Evolutionary conservation across 371 early-diverging fungal species (phyloP).

Genomic region (Circinella umbellata): DNA sequence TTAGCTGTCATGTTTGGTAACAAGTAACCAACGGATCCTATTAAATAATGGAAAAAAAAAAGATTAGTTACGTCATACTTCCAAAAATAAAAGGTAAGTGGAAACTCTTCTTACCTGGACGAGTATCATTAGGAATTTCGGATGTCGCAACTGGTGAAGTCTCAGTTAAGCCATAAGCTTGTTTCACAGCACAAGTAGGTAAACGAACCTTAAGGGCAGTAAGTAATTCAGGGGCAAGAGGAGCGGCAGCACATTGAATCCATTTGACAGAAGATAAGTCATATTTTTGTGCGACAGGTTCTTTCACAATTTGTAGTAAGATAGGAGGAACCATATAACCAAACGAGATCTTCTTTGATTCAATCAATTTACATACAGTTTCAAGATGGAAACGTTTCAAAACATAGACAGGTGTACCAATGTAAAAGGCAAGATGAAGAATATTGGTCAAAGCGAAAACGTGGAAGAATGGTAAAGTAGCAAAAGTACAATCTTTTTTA

Average conservation of each 20-base stretch:
- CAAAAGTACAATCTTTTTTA: slow-evolving; percentile 41
- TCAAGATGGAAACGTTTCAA: slow-evolving; percentile 71
- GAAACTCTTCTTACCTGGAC: slow-evolving; percentile 16
- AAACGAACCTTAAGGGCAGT: slow-evolving; percentile 44
- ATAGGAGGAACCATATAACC: slow-evolving; percentile 83
- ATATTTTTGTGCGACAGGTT: slow-evolving; percentile 66
- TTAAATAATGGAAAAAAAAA: background rate
- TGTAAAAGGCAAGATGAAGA: slow-evolving; percentile 32
- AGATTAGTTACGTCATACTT: background rate
- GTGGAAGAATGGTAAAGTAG: slow-evolving; percentile 83
- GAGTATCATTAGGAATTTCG: slow-evolving; percentile 16
- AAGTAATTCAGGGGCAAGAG: slow-evolving; percentile 66
- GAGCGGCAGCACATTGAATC: slow-evolving; percentile 82
- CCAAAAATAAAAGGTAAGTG: background rate
- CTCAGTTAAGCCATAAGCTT: slow-evolving; percentile 74
- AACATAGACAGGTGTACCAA: slow-evolving; percentile 52
- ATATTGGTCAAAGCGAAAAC: slow-evolving; percentile 46
- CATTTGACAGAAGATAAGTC: slow-evolving; percentile 66
- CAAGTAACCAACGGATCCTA: slow-evolving; percentile 73
- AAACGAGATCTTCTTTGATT: slow-evolving; percentile 60
- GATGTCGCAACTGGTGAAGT: slow-evolving; percentile 42
- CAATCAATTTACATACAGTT: slow-evolving; percentile 58
- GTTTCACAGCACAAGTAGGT: slow-evolving; percentile 42
- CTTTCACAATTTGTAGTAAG: slow-evolving; percentile 62
- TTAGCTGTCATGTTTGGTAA: slow-evolving; percentile 72